phyloP scores from a whole-genome alignment of 768 basidiomycete species.

The Rhodotorula graminis region DNA sequence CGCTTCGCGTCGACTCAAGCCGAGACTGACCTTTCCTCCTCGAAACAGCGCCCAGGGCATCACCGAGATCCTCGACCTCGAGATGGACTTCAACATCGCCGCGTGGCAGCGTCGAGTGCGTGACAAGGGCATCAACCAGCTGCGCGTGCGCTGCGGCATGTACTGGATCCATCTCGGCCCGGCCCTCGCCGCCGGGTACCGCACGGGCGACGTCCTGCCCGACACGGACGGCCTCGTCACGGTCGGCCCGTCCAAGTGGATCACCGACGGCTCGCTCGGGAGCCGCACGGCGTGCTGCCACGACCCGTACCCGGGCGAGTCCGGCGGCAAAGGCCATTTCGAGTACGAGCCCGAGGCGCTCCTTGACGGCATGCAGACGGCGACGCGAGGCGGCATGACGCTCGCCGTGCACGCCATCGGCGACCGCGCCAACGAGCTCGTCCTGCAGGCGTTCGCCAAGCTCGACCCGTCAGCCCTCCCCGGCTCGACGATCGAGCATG shows the following conservation, averaged over 20 bases:
- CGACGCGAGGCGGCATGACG: conserved; percentile 23
- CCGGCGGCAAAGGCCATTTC: conserved; percentile 26
- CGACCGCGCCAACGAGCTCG: conserved; percentile 41
- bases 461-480: conserved; percentile 27
- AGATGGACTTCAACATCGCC: conserved; percentile 41
- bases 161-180: conserved; percentile 36
- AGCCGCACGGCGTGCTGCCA: conserved; percentile 43
- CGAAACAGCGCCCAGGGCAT: conserved; percentile 37
- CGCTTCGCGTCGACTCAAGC: too few species aligned
- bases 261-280: conserved; percentile 43
- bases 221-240: conserved; percentile 34
- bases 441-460: conserved; percentile 28
- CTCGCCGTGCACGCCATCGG: conserved; percentile 44
- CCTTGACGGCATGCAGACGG: conserved; percentile 31
- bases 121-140: conserved; percentile 18
- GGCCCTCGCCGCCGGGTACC: conserved; percentile 28
- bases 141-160: conserved; percentile 40
- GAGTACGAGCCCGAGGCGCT: conserved; percentile 31
- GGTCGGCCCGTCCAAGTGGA: conserved; percentile 41
- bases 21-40: not conserved
- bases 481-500: conserved; percentile 42
- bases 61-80: conserved; percentile 43
- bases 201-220: conserved; percentile 35
- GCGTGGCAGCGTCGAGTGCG: conserved; percentile 27
- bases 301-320: conserved; percentile 39